These are phyloP conservation scores for Solanum chiquidenum DNA, from an alignment of 257 asterid species.

Conservation along the genomic window DNA sequence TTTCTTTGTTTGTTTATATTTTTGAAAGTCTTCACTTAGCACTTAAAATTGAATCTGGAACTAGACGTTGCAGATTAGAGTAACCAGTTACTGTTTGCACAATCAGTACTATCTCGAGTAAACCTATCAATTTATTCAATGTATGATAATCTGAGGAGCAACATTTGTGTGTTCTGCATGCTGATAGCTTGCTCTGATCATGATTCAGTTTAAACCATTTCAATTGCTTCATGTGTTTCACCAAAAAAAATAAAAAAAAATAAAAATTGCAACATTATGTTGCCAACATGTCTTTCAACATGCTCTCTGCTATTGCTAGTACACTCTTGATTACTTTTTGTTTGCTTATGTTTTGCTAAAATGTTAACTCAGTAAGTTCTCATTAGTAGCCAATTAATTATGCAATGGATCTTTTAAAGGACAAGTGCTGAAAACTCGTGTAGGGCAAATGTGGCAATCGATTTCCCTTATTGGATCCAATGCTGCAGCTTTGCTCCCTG, in stretches of 20 bases:
- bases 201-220: not conserved
- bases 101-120: not conserved
- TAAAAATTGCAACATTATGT: not conserved
- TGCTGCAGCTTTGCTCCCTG: constrained; percentile 91
- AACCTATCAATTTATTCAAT: not conserved
- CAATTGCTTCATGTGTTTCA: not conserved
- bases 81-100: not conserved
- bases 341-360: not conserved
- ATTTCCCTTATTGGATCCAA: constrained; percentile 85
- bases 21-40: not conserved
- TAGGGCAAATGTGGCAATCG: constrained; percentile 82
- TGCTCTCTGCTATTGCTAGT: not conserved
- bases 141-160: not conserved
- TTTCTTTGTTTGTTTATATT: not conserved
- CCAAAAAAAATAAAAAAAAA: not conserved
- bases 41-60: not conserved
- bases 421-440: constrained; percentile 33
- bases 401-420: constrained; percentile 20
- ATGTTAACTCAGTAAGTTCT: not conserved
- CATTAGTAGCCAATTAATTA: constrained; percentile 7
- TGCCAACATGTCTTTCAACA: not conserved
- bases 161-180: not conserved
- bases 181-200: not conserved
- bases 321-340: not conserved
- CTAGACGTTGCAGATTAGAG: not conserved